A percentile compares a stretch with the other conserved stretches of the same genome.
These are phyloP conservation scores for Plasmodium coatneyi DNA, from an alignment of 169 alveolate genomes.

Conservation along the genomic window DNA sequence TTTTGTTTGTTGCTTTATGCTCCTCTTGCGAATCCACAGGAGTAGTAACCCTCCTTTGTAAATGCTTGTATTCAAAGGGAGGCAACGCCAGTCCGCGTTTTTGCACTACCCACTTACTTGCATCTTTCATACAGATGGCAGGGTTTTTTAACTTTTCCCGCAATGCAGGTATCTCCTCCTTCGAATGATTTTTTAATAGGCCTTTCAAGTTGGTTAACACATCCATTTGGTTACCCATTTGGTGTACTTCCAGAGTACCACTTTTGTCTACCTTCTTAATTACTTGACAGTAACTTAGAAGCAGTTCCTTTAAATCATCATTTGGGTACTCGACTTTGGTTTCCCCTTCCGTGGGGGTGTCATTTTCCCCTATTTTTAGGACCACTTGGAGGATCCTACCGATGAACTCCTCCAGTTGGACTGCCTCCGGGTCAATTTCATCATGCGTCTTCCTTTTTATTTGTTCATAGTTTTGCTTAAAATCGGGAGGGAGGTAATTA, in stretches of 20 bases:
- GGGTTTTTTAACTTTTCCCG: background rate
- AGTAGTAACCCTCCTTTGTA: background rate
- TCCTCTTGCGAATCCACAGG: background rate
- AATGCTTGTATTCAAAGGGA: background rate
- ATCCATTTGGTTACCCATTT: background rate
- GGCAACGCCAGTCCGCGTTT: background rate
- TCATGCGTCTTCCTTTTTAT: background rate
- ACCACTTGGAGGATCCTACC: background rate
- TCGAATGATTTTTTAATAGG: background rate
- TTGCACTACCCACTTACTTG: background rate
- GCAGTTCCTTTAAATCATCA: background rate
- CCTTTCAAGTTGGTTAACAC: background rate
- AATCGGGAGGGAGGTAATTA: background rate
- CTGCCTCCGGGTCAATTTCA: background rate
- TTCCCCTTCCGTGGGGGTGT: background rate
- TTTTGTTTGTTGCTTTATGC: background rate
- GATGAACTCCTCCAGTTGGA: background rate
- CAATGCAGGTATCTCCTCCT: background rate
- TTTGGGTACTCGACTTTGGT: background rate
- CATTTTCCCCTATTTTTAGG: background rate
- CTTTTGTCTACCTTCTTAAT: background rate
- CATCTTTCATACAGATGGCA: background rate
- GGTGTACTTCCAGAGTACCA: background rate
- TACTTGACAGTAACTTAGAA: background rate
- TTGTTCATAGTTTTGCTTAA: background rate